Evolutionary conservation across 345 rosid genomes (phyloP).

Genomic region (Citrus reticulata): DNA sequence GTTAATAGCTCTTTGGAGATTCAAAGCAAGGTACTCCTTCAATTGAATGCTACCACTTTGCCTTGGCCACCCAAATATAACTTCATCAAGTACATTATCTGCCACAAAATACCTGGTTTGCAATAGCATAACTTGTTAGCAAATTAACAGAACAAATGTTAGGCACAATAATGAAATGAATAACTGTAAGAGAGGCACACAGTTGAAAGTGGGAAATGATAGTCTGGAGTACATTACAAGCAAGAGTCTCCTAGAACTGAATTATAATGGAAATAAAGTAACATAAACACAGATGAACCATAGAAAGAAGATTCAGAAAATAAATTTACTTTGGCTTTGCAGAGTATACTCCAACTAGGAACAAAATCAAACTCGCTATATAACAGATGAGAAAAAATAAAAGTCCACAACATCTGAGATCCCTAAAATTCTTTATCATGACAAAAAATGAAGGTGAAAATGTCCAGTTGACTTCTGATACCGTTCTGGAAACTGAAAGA

Average conservation of each 20-base stretch:
- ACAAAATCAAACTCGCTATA: background rate
- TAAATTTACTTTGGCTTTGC: background rate
- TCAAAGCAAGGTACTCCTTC: conserved; percentile 60
- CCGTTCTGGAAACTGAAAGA: conserved; percentile 98
- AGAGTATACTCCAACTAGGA: background rate
- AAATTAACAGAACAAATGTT: background rate
- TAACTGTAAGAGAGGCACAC: background rate
- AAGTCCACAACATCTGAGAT: background rate
- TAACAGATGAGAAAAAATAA: background rate
- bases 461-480: conserved; percentile 11
- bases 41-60: conserved; percentile 55
- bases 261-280: background rate
- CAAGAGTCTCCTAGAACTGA: background rate
- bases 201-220: background rate
- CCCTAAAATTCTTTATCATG: background rate
- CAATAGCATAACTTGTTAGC: conserved; percentile 8
- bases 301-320: background rate
- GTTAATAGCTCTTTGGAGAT: conserved; percentile 79
- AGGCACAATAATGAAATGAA: background rate
- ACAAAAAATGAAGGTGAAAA: background rate
- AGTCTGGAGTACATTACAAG: background rate
- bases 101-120: conserved; percentile 72
- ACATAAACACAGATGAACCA: background rate
- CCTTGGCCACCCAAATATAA: conserved; percentile 95
- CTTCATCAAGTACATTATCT: conserved; percentile 81